Evolutionary conservation across 2,329 filamentous ascomycete species (phyloP).

Genomic region (Xylaria hypoxylon): DNA sequence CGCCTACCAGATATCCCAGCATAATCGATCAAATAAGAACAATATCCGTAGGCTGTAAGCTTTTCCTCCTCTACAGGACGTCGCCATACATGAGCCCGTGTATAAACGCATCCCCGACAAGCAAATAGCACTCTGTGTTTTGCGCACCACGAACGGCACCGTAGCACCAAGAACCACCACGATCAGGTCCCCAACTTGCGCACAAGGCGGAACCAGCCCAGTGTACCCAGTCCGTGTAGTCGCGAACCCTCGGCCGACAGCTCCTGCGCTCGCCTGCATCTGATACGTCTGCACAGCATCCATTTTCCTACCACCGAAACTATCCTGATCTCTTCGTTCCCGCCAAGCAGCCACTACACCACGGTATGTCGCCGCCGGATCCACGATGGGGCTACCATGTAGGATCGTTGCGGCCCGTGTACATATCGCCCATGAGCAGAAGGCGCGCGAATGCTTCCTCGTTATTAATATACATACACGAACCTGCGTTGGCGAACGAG

Average conservation of each 20-base stretch:
- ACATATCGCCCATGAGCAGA: conserved; percentile 8
- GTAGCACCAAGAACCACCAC: neutral
- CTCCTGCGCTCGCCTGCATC: neutral
- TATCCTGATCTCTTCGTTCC: neutral
- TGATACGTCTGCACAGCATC: neutral
- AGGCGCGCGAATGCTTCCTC: neutral
- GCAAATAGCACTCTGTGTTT: neutral
- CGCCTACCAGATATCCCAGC: neutral
- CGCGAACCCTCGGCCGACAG: conserved; percentile 4
- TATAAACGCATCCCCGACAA: conserved; percentile 1
- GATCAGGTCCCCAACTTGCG: neutral
- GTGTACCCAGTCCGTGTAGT: conserved; percentile 1
- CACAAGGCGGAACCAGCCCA: neutral
- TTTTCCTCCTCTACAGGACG: neutral
- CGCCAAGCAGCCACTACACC: neutral
- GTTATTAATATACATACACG: neutral
- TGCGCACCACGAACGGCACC: neutral
- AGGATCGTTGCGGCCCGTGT: neutral
- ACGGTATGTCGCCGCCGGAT: neutral
- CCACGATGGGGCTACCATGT: neutral
- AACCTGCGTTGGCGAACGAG: neutral
- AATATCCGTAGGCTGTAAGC: neutral
- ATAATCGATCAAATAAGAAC: neutral
- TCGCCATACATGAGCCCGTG: neutral
- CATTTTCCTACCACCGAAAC: neutral